Conservation (phyloP, 2,329 filamentous ascomycete species). For the Blumeria graminis region DNA sequence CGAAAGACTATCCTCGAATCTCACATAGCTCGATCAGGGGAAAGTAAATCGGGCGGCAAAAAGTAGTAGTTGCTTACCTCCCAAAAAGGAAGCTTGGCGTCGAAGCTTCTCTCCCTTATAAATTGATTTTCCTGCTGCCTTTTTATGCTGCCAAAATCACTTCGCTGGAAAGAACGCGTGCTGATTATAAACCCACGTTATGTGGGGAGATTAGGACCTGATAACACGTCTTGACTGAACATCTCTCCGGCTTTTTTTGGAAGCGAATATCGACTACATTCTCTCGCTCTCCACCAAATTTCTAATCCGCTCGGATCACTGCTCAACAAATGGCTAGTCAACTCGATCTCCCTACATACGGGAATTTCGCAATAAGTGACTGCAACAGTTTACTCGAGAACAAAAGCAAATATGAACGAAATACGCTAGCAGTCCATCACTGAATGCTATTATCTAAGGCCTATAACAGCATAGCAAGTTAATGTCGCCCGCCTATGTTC, state of each 20-base stretch:
- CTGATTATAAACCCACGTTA: constrained; percentile 9
- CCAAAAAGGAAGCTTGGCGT: background rate
- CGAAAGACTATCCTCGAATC: constrained; percentile 10
- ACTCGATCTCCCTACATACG: too few relatives aligned
- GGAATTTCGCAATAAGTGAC: too few relatives aligned
- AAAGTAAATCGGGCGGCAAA: constrained; percentile 1
- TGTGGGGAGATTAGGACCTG: constrained; percentile 12
- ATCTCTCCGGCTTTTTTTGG: background rate
- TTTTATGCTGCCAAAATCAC: constrained; percentile 2
- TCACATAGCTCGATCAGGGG: constrained; percentile 6
- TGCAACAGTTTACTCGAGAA: too few relatives aligned
- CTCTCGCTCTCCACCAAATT: too few relatives aligned
- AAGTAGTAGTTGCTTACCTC: constrained; percentile 6
- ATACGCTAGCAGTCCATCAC: too few relatives aligned
- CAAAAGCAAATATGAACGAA: too few relatives aligned
- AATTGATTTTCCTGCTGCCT: constrained; percentile 2
- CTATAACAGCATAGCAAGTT: too few relatives aligned
- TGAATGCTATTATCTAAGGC: too few relatives aligned
- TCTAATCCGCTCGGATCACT: background rate
- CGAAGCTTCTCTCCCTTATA: background rate
- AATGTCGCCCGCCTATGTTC: too few relatives aligned
- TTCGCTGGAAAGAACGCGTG: constrained; percentile 5
- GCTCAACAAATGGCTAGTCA: background rate
- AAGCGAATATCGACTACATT: too few relatives aligned
- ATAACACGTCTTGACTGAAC: constrained; percentile 4